Evolutionary conservation across 148 eudicot genomes (phyloP).

Genomic region (Pharnaceum exiguum): DNA sequence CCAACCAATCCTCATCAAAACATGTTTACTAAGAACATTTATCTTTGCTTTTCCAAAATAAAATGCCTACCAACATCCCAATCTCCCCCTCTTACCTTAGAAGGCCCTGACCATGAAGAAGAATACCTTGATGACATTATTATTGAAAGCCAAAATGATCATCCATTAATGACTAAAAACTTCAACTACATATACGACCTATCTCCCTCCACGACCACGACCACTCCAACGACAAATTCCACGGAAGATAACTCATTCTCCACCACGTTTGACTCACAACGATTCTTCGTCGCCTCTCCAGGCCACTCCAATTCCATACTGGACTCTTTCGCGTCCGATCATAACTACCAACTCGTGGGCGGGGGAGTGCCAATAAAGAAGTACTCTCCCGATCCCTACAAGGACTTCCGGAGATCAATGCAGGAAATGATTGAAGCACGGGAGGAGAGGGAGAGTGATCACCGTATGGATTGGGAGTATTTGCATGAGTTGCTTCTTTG

Average conservation of each 20-base stretch:
- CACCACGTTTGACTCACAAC: conserved; percentile 44
- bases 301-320: conserved; percentile 66
- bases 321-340: conserved; percentile 16
- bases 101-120: conserved; percentile 3
- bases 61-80: conserved; percentile 36
- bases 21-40: conserved; percentile 45
- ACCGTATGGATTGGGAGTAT: conserved; percentile 37
- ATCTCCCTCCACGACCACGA: conserved; percentile 20
- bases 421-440: conserved; percentile 70
- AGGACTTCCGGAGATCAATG: conserved; percentile 66
- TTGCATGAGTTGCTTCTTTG: conserved; percentile 57
- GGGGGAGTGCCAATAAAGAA: conserved; percentile 53
- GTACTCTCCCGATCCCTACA: conserved; percentile 56
- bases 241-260: conserved; percentile 20
- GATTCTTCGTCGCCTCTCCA: conserved; percentile 70
- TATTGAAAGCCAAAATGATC: background rate
- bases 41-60: conserved; percentile 49
- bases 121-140: too few relatives aligned
- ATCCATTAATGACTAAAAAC: background rate
- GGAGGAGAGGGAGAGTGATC: background rate
- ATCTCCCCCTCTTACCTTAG: conserved; percentile 25
- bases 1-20: background rate
- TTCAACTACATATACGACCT: background rate
- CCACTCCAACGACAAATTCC: conserved; percentile 16
- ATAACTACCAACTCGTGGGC: background rate